Percentiles rank a stretch among this genome's conserved stretches.
phyloP scores from a whole-genome alignment of 73 alveolate genomes.

The Urostyla sp. region DNA sequence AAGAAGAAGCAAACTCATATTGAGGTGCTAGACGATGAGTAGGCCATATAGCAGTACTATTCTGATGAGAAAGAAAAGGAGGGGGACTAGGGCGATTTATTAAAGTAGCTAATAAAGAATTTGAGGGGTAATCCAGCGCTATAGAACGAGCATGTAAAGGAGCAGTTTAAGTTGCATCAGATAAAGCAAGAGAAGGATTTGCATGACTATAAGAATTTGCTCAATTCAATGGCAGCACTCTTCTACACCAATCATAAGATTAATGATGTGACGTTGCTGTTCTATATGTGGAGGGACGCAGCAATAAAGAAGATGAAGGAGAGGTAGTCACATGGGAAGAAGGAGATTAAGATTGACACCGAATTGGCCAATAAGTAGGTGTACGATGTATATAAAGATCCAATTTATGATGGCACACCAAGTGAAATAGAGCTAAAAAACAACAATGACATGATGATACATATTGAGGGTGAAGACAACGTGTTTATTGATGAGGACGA shows the following conservation, averaged over 20 bases:
- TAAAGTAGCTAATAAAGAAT: constrained; percentile 29
- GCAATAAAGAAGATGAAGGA: constrained; percentile 27
- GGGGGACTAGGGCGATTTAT: constrained; percentile 27
- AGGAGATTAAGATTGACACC: constrained; percentile 55
- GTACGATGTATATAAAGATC: constrained; percentile 19
- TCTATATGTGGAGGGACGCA: constrained; percentile 44
- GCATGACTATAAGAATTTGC: constrained; percentile 52
- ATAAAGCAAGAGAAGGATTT: constrained; percentile 36
- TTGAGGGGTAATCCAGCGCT: constrained; percentile 39
- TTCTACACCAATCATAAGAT: constrained; percentile 51
- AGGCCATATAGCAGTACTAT: constrained; percentile 24
- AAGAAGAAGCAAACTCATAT: constrained; percentile 18
- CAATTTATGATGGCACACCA: constrained; percentile 13
- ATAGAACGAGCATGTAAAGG: constrained; percentile 39
- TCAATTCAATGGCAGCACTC: constrained; percentile 67
- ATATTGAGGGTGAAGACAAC: constrained; percentile 42
- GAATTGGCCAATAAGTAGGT: constrained; percentile 62
- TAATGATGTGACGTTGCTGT: constrained; percentile 36
- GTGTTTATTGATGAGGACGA: not conserved
- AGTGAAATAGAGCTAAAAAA: constrained; percentile 7
- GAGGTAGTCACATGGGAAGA: not conserved
- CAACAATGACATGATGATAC: constrained; percentile 19
- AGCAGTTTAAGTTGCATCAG: constrained; percentile 28
- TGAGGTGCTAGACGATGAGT: constrained; percentile 48
- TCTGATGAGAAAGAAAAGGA: constrained; percentile 1